phyloP scores from a whole-genome alignment of 345 rosid species.

The Viola odorata region DNA sequence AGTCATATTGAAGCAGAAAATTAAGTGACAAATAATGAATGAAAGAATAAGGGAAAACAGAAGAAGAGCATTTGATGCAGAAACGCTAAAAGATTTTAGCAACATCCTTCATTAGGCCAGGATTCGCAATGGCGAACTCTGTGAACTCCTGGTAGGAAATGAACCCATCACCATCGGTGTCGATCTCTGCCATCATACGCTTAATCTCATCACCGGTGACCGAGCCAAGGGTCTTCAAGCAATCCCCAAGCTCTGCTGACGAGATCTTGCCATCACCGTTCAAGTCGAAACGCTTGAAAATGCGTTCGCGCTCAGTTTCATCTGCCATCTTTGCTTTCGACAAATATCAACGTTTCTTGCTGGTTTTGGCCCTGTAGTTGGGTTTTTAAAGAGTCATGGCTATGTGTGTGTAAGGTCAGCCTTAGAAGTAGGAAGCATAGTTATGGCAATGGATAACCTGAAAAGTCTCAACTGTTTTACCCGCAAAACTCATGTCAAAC shows the following conservation, averaged over 20 bases:
- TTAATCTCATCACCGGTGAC: slow-evolving; percentile 54
- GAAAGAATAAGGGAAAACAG: neutral
- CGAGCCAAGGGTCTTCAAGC: slow-evolving; percentile 60
- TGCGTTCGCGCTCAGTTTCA: slow-evolving; percentile 49
- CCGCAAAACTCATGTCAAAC: neutral
- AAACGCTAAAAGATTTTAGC: slow-evolving; percentile 61
- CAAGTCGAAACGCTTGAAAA: slow-evolving; percentile 76
- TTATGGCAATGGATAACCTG: slow-evolving; percentile 25
- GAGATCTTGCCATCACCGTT: slow-evolving; percentile 88
- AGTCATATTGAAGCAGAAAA: neutral
- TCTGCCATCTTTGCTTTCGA: slow-evolving; percentile 41
- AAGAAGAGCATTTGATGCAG: neutral
- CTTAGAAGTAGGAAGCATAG: slow-evolving; percentile 19
- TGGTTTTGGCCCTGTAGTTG: neutral
- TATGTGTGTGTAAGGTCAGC: slow-evolving; percentile 13
- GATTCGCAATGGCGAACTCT: slow-evolving; percentile 66
- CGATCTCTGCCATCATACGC: slow-evolving; percentile 89
- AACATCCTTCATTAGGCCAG: slow-evolving; percentile 77
- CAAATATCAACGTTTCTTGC: slow-evolving; percentile 7
- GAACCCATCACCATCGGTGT: slow-evolving; percentile 81
- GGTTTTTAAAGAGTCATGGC: slow-evolving; percentile 14
- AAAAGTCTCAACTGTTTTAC: slow-evolving; percentile 9
- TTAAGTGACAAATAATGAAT: neutral
- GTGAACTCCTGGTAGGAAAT: slow-evolving; percentile 67
- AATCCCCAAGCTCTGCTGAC: slow-evolving; percentile 62